Evolutionary conservation across 768 basidiomycete species (phyloP).

Genomic region (Arthromyces matolae): DNA sequence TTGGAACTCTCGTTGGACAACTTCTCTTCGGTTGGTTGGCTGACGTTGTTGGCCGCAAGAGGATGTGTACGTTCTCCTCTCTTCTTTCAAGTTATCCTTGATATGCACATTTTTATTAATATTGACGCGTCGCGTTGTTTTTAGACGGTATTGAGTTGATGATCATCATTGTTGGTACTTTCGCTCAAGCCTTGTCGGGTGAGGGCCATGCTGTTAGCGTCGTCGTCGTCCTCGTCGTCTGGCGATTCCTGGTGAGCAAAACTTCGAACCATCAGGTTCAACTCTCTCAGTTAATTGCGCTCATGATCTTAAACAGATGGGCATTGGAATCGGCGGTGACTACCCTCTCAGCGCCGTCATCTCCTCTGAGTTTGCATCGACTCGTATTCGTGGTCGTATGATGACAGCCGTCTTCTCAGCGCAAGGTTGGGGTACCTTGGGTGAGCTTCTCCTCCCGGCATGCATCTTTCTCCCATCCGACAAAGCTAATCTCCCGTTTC

Average conservation of each 20-base stretch:
- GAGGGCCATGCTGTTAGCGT: conserved; percentile 62
- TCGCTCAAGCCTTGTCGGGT: conserved; percentile 75
- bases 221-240: conserved; percentile 72
- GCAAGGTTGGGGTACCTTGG: conserved; percentile 85
- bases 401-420: conserved; percentile 86
- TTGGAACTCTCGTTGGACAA: conserved; percentile 74
- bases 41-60: conserved; percentile 70
- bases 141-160: conserved; percentile 72
- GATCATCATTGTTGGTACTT: conserved; percentile 77
- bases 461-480: background rate
- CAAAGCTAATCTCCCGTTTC: background rate
- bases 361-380: conserved; percentile 82
- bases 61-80: conserved; percentile 58
- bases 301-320: conserved; percentile 25
- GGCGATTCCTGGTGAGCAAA: conserved; percentile 75
- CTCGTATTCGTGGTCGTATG: conserved; percentile 71
- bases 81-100: background rate
- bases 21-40: conserved; percentile 78
- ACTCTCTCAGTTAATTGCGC: too few species aligned
- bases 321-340: conserved; percentile 84
- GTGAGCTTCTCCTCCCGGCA: too few species aligned
- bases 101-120: conserved; percentile 1
- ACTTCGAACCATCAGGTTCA: too few species aligned
- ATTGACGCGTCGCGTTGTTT: too few species aligned
- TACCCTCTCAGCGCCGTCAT: conserved; percentile 85